Evolutionary conservation across 805 yeast species (phyloP).

Genomic region (Zygotorulaspora danielsina): DNA sequence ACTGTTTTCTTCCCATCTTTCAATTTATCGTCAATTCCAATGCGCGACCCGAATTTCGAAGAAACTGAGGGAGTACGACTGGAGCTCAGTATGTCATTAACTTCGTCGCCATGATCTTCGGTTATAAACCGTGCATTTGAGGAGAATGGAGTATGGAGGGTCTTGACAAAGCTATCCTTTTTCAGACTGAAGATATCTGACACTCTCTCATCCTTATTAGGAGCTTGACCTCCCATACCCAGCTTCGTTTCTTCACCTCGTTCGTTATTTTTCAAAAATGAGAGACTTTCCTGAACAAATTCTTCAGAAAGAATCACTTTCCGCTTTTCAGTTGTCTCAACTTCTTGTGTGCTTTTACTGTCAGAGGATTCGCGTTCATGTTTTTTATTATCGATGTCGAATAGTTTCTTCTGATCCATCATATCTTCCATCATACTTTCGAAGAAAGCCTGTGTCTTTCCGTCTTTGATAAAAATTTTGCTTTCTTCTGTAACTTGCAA

Average conservation of each 20-base stretch:
- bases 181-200: slow-evolving; percentile 48
- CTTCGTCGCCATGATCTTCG: neutral
- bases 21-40: slow-evolving; percentile 38
- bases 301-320: slow-evolving; percentile 46
- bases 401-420: slow-evolving; percentile 31
- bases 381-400: slow-evolving; percentile 16
- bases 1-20: slow-evolving; percentile 45
- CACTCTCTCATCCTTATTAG: slow-evolving; percentile 30
- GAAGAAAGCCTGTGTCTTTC: slow-evolving; percentile 63
- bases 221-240: slow-evolving; percentile 12
- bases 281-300: slow-evolving; percentile 53
- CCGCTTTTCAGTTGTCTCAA: slow-evolving; percentile 35
- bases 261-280: slow-evolving; percentile 44
- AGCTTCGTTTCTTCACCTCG: slow-evolving; percentile 24
- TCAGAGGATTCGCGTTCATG: slow-evolving; percentile 25
- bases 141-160: slow-evolving; percentile 31
- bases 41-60: slow-evolving; percentile 42
- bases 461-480: slow-evolving; percentile 45
- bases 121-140: slow-evolving; percentile 7
- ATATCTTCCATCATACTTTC: slow-evolving; percentile 54
- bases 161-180: slow-evolving; percentile 37
- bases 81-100: neutral
- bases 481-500: slow-evolving; percentile 42
- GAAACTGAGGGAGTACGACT: slow-evolving; percentile 36
- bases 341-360: slow-evolving; percentile 23